phyloP scores from a whole-genome alignment of 208 protist species.

The Leishmania turanica region DNA sequence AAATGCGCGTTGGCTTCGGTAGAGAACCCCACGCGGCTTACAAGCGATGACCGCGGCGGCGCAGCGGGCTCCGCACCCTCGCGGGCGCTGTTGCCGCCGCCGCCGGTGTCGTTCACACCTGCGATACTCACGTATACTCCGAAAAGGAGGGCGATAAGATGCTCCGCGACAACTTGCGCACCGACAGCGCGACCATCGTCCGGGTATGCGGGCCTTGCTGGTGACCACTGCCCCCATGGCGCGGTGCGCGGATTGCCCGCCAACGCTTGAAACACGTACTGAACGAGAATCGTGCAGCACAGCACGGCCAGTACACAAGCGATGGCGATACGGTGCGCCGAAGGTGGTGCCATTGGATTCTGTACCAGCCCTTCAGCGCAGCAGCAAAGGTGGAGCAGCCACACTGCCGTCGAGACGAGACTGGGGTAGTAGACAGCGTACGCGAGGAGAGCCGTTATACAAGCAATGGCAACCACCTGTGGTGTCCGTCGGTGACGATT shows the following conservation, averaged over 20 bases:
- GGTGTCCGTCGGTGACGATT: neutral
- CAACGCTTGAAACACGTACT: slow-evolving; percentile 15
- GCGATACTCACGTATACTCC: slow-evolving; percentile 17
- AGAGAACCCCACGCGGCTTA: neutral
- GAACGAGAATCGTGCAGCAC: slow-evolving; percentile 4
- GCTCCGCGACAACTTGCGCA: slow-evolving; percentile 16
- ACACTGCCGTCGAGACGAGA: slow-evolving; percentile 22
- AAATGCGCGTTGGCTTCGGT: neutral
- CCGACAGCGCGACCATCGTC: neutral
- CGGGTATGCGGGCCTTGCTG: slow-evolving; percentile 10
- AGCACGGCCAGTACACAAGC: neutral
- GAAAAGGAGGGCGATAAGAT: slow-evolving; percentile 8
- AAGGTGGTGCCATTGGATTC: slow-evolving; percentile 4
- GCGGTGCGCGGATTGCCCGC: slow-evolving; percentile 9
- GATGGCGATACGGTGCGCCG: slow-evolving; percentile 4
- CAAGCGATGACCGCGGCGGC: neutral
- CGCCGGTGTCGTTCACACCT: neutral
- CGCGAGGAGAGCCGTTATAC: slow-evolving; percentile 22
- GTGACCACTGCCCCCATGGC: slow-evolving; percentile 14
- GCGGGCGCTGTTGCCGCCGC: neutral
- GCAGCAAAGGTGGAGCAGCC: slow-evolving; percentile 27
- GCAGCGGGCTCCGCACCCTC: neutral
- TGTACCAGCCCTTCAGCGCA: slow-evolving; percentile 21
- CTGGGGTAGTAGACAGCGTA: slow-evolving; percentile 30
- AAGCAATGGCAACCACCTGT: slow-evolving; percentile 17